Evolutionary conservation across 352 stramenopile genomes (phyloP), one percentile per base, ranked within the genome.

Genomic region (Globisporangium canariense): DNA sequence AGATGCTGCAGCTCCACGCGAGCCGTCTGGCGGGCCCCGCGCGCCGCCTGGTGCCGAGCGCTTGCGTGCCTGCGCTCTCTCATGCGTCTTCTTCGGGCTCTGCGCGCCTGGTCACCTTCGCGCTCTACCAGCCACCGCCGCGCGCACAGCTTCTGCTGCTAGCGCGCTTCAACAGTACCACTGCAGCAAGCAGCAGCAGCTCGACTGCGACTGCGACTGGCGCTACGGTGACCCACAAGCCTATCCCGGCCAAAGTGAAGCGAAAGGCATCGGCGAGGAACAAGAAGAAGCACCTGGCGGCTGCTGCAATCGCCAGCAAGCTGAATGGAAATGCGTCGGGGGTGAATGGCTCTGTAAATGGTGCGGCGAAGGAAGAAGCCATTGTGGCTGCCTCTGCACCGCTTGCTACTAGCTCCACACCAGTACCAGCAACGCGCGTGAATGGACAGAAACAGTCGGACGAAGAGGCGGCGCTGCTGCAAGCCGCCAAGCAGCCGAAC

Each of bases 221-320:
- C 25, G 25, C 25, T 28, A 28, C 25, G 25, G 58, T 43, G 5
- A 38, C 58, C 18, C 65, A 71, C 65, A 71, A 71, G 38, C 65
- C 65, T 2, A 55, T 71, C 36, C 65, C 60, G 14, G 65, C 65
- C 13, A 71, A 71, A 34, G 36, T 71, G 52, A 67, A 68, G 53
- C 65, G 65, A 43, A 69, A 69, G 41, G 14, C 43, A 10, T 66
- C 64, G 20, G 30, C 58, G 50, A 45, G 64, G 18, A 47, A 22
- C 20, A 66, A 66, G 52, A 67, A 67, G 52, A 71, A 71, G 60
- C 28, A 57, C 30, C 32, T 51, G 34, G 16, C 58, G 3, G 58
- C 52, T 4, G 40, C 58, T 5, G 65, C 60, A 52, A 71, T 71
- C 34, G 65, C 60, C 18, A 68, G 36, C 43, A 68, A 68, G 45